Base-by-base conservation (phyloP, 306 rosid species). In the Hippophae tibetana region DNA sequence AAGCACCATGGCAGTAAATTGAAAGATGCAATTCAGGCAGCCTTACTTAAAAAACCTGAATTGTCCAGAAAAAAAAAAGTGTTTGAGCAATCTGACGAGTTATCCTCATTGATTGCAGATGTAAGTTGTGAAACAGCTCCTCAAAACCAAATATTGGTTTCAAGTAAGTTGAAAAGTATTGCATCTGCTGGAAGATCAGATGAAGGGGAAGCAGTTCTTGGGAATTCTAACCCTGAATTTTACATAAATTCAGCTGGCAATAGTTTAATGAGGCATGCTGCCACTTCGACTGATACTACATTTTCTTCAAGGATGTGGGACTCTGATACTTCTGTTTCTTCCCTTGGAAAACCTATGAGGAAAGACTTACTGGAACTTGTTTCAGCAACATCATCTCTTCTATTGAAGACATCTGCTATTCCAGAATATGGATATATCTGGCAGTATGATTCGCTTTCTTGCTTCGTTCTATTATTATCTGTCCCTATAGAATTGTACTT, bases 21-120 rank as follows among this genome's bases (percentile, higher is more conserved):
- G 86, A 90, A 85, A 81, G 83, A 86, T 54, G 94, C 95, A 64
- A 80, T 90, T 59, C 81, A 83, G 18, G 89, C 84, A 10, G 97
- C 95, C 69, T 61, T 79, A 75, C 94, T 66, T 67, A 79, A 78
- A 74, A 87, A 84, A 74, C 96, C 96, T 68, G 89, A 77, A 75
- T 73, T 87, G 50, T 75, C 69, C 74, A 90, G 77, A 76, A 90
- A 69, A 74, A 85, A 82, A 76, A 77, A 73, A 72, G 67, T 60
- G 53, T 57, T 50, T 53, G 80, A 79, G 62, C 82, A 74, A 71
- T 64, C 75, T 67, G 86, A 77, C 11, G 85, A 80, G 61, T 58
- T 73, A 58, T 63, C 82, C 23, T 59, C 62, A 11, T 62, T 71
- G 44, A 76, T 69, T 72, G 47, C 73, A 48, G 87, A 69, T 57